Evolutionary conservation across 2,329 filamentous ascomycete genomes (phyloP).

Genomic region (Exophiala oligosperma): DNA sequence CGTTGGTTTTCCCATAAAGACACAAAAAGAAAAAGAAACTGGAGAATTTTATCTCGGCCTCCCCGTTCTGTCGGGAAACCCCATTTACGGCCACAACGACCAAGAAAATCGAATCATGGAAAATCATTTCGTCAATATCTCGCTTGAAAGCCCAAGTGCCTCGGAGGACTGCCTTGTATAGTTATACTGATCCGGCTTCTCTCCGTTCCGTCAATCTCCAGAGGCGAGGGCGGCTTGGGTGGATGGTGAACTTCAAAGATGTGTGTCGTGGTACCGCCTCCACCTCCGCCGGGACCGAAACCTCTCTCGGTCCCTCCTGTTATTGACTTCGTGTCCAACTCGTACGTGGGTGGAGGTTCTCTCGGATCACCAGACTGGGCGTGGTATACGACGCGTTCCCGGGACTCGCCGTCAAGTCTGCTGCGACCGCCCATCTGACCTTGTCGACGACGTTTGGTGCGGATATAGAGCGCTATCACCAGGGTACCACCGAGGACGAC

Average conservation of each 20-base stretch:
- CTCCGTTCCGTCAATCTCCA: constrained; percentile 23
- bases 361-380: neutral
- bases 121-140: constrained; percentile 6
- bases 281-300: neutral
- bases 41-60: neutral
- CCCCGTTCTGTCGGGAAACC: neutral
- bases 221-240: constrained; percentile 17
- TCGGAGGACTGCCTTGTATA: constrained; percentile 17
- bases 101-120: neutral
- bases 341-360: constrained; percentile 22
- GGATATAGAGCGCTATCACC: constrained; percentile 16
- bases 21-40: neutral
- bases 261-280: constrained; percentile 1
- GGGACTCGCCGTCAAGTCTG: constrained; percentile 6
- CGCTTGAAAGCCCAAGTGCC: constrained; percentile 18
- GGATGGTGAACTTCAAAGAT: constrained; percentile 14
- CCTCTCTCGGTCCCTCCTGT: neutral
- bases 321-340: constrained; percentile 21
- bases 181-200: constrained; percentile 23
- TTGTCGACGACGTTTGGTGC: constrained; percentile 15
- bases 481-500: constrained; percentile 20
- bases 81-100: too few relatives aligned
- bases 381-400: constrained; percentile 1
- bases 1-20: too few relatives aligned
- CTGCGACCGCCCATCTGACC: neutral